Evolutionary conservation across 2,329 filamentous ascomycete genomes (phyloP).

Genomic region (Penicillium sp.): DNA sequence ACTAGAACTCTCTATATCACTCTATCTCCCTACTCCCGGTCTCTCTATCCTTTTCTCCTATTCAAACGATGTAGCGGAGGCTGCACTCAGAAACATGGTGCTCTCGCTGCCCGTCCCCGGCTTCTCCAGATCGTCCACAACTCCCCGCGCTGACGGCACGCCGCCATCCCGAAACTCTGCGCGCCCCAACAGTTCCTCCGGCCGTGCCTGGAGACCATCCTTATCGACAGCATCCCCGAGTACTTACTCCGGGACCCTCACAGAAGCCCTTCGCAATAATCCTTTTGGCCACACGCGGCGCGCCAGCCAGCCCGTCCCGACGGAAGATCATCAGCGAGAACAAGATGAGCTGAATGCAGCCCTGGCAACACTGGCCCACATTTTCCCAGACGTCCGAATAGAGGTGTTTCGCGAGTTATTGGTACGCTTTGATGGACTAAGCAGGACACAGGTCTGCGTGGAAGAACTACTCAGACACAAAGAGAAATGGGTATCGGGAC

Average conservation of each 20-base stretch:
- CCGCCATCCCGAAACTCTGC: conserved; percentile 15
- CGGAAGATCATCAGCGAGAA: conserved; percentile 36
- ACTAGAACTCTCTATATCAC: background rate
- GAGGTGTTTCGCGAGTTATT: conserved; percentile 53
- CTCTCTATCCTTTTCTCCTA: background rate
- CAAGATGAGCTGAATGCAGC: conserved; percentile 46
- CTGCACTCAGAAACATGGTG: conserved; percentile 35
- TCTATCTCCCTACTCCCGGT: background rate
- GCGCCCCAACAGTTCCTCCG: conserved; percentile 16
- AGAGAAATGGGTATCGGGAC: conserved; percentile 49
- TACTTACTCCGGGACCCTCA: conserved; percentile 39
- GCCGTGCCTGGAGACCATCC: conserved; percentile 15
- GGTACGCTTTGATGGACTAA: conserved; percentile 49
- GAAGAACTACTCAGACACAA: conserved; percentile 51
- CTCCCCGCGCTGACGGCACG: conserved; percentile 29
- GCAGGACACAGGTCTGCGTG: conserved; percentile 49
- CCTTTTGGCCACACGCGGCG: conserved; percentile 42
- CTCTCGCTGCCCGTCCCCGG: conserved; percentile 40
- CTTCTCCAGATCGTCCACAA: conserved; percentile 36
- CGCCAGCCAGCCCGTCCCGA: conserved; percentile 17
- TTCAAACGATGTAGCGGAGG: conserved; percentile 33
- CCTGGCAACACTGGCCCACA: conserved; percentile 41
- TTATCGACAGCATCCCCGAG: conserved; percentile 17
- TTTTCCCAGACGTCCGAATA: conserved; percentile 50
- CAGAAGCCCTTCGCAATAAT: conserved; percentile 48